phyloP scores from a whole-genome alignment of 805 yeast genomes.

The Cyberlindnera samutprakarnensis region DNA sequence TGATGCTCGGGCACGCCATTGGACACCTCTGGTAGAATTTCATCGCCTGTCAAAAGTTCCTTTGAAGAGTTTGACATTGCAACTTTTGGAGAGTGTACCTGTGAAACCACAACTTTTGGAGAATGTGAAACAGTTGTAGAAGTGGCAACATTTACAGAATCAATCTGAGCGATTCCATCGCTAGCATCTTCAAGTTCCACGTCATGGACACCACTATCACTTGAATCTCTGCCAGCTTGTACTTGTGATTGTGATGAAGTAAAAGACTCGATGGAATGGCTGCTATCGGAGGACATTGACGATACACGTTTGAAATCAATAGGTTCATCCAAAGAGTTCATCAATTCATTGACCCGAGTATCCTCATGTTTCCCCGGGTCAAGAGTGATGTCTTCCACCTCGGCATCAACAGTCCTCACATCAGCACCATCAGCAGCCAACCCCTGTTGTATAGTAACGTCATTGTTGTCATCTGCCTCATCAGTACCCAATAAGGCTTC shows the following conservation, averaged over 20 bases:
- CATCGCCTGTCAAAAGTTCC: not conserved
- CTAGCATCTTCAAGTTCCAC: too few species aligned
- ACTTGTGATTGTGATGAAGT: constrained; percentile 7
- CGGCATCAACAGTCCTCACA: too few species aligned
- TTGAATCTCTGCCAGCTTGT: not conserved
- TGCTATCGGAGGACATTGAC: constrained; percentile 24
- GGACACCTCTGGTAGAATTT: too few species aligned
- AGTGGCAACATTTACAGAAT: too few species aligned
- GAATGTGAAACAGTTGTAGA: too few species aligned
- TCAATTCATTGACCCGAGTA: constrained; percentile 14
- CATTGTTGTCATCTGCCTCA: too few species aligned
- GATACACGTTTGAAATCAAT: constrained; percentile 35
- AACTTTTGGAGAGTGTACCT: too few species aligned
- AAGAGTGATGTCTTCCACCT: constrained; percentile 28
- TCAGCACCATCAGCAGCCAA: too few species aligned
- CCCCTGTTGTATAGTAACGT: too few species aligned
- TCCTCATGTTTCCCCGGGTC: constrained; percentile 36
- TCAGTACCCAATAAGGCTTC: constrained; percentile 1
- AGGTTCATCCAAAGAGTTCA: constrained; percentile 30
- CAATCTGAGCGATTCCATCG: too few species aligned
- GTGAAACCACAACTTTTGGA: too few species aligned
- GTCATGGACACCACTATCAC: not conserved
- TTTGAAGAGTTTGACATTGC: not conserved
- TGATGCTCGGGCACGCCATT: too few species aligned
- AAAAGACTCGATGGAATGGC: constrained; percentile 11